Base-by-base conservation (phyloP, 2,329 filamentous ascomycete species). In the Aspergillus sergii region DNA sequence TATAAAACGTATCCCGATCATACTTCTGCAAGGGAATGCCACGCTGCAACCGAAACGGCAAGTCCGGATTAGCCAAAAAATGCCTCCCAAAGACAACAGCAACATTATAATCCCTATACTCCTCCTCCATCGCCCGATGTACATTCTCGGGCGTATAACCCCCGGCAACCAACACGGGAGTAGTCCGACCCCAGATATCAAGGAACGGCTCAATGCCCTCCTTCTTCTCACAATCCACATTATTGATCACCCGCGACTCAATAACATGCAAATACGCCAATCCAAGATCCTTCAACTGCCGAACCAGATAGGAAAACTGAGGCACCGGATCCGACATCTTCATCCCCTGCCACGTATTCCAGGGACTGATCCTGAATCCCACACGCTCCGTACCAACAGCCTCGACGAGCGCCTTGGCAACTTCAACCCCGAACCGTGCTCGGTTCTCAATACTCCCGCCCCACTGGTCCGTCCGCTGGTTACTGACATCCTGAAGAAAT, bases 311-410 rank as follows among this genome's bases (percentile, higher is more conserved):
- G n/a, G 77, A 77, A 69, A 90, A 91, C 61, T 91, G 88, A 0
- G 87, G 84, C 8, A 85, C 70, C 0, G 87, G 86, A 50, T 90
- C 81, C 0, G 75, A 64, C 85, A 89, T 88, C 39, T 78, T 77
- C 87, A 90, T 75, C 32, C 61, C 71, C 55, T 76, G 69, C 59
- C 69, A 76, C 0, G 61, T 60, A 39, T 66, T 70, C 59, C 53
- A 84, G 30, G 63, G 75, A 12, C 79, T 80, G 10, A 86, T 64
- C 0, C 81, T 74, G 12, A 82, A 79, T 1, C 74, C 79, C 12
- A 80, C 57, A 6, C 75, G 76, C 0, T 81, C 75, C 1, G 75
- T 64, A 0, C 83, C 83, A 0, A 84, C 69, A 0, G 77, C 76
- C 12, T 73, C 68, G 1, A 75, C 72, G 1, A 84, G 64, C 48